phyloP scores from a whole-genome alignment of 768 basidiomycete species.

The Lentinus brumalis region DNA sequence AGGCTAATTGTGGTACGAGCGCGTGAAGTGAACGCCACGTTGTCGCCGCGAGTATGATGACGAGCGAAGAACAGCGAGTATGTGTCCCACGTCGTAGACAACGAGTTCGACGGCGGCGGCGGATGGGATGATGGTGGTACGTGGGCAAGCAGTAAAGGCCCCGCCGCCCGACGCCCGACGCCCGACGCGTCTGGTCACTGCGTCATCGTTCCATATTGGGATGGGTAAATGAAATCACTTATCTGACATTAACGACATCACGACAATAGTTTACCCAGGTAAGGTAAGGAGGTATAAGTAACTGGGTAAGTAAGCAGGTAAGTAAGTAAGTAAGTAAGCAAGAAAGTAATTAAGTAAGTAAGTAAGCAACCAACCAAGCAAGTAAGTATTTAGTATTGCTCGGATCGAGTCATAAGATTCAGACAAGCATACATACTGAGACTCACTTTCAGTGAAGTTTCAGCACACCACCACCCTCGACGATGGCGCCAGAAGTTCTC shows the following conservation, averaged over 20 bases:
- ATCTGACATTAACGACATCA: not conserved
- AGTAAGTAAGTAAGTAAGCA: no score
- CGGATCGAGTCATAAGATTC: slow-evolving; percentile 12
- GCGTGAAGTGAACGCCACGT: no score
- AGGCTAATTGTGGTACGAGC: slow-evolving; percentile 7
- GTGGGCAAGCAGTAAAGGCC: no score
- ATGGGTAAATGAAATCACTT: not conserved
- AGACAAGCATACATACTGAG: no score
- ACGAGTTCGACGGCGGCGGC: not conserved
- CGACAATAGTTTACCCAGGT: no score
- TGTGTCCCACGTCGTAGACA: not conserved
- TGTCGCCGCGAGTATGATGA: slow-evolving; percentile 11
- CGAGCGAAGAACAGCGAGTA: no score
- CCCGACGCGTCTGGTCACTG: not conserved
- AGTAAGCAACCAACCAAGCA: no score
- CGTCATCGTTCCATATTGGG: not conserved
- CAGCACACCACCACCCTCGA: slow-evolving; percentile 7
- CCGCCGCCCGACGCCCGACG: not conserved
- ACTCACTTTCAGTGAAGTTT: no score
- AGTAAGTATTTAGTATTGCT: no score
- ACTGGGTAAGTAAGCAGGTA: not conserved
- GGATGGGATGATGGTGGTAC: not conserved
- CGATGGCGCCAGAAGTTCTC: slow-evolving; percentile 14
- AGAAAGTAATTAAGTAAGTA: no score
- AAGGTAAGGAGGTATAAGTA: not conserved